phyloP scores from a whole-genome alignment of 2,329 filamentous ascomycete genomes.

The Ceratocystis variospora region DNA sequence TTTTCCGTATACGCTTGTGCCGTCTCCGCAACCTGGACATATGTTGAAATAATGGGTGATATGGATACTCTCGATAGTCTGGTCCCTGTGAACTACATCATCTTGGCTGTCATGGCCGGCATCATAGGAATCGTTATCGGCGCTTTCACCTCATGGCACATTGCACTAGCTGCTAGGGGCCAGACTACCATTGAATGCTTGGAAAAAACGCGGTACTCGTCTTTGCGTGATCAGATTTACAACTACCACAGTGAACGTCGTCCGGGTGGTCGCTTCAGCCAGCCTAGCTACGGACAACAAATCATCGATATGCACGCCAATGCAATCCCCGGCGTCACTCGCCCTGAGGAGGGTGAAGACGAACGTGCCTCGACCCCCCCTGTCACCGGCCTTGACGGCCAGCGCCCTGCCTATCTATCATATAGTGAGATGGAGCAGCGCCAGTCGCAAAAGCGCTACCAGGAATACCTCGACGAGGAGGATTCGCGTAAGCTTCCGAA shows the following conservation, averaged over 20 bases:
- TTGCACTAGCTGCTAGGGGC: slow-evolving; percentile 62
- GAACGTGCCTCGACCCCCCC: slow-evolving; percentile 23
- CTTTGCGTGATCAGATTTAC: slow-evolving; percentile 57
- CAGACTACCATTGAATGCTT: slow-evolving; percentile 94
- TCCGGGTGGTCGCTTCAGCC: slow-evolving; percentile 33
- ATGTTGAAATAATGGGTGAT: slow-evolving; percentile 62
- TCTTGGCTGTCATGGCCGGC: slow-evolving; percentile 72
- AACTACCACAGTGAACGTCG: slow-evolving; percentile 45
- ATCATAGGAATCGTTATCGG: slow-evolving; percentile 83
- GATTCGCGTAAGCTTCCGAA: slow-evolving; percentile 80
- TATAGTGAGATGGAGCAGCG: slow-evolving; percentile 44
- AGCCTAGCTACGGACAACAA: slow-evolving; percentile 55
- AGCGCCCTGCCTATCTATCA: slow-evolving; percentile 33
- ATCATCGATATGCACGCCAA: slow-evolving; percentile 72
- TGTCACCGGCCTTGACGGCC: slow-evolving; percentile 25
- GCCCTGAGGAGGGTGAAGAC: slow-evolving; percentile 68
- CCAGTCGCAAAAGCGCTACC: slow-evolving; percentile 41
- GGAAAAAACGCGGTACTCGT: slow-evolving; percentile 89
- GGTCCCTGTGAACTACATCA: slow-evolving; percentile 79
- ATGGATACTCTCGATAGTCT: slow-evolving; percentile 59
- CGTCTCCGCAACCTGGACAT: slow-evolving; percentile 71
- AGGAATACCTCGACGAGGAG: slow-evolving; percentile 74
- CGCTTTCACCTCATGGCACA: slow-evolving; percentile 85
- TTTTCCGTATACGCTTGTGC: slow-evolving; percentile 74
- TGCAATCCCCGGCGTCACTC: slow-evolving; percentile 62